Conservation (phyloP, 1,284 basidiomycete genomes). For the Boletus sp. region DNA sequence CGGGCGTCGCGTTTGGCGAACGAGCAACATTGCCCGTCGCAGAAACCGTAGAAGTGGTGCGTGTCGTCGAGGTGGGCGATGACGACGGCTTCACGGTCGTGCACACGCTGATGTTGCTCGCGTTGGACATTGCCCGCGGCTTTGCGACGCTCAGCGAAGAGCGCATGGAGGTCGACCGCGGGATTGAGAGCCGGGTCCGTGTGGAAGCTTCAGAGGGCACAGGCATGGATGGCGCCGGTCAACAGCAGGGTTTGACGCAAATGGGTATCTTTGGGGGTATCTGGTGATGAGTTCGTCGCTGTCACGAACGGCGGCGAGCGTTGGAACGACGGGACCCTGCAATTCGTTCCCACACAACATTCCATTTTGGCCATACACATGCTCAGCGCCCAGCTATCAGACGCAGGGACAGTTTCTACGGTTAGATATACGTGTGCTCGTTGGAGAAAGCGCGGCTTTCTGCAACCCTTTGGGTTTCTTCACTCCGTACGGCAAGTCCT, state of each 20-base stretch:
- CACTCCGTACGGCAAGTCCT: neutral
- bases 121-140: slow-evolving; percentile 33
- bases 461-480: neutral
- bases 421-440: neutral
- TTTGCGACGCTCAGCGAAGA: slow-evolving; percentile 28
- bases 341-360: slow-evolving; percentile 15
- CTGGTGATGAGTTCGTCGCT: slow-evolving; percentile 14
- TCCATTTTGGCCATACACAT: too few relatives aligned
- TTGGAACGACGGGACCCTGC: neutral
- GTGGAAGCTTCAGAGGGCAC: slow-evolving; percentile 30
- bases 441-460: neutral
- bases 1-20: slow-evolving; percentile 33
- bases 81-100: slow-evolving; percentile 40
- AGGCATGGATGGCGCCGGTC: slow-evolving; percentile 22
- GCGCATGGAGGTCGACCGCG: slow-evolving; percentile 26
- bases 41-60: slow-evolving; percentile 20
- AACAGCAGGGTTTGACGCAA: neutral
- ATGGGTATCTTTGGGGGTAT: slow-evolving; percentile 22
- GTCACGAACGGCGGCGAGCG: slow-evolving; percentile 18
- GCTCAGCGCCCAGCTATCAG: too few relatives aligned
- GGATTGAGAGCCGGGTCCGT: slow-evolving; percentile 25
- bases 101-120: slow-evolving; percentile 35
- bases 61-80: slow-evolving; percentile 28
- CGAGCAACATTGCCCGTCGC: slow-evolving; percentile 14
- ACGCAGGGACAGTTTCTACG: too few relatives aligned